Conservation (phyloP, 2,329 filamentous ascomycete genomes). For the Epichloe bromicola region DNA sequence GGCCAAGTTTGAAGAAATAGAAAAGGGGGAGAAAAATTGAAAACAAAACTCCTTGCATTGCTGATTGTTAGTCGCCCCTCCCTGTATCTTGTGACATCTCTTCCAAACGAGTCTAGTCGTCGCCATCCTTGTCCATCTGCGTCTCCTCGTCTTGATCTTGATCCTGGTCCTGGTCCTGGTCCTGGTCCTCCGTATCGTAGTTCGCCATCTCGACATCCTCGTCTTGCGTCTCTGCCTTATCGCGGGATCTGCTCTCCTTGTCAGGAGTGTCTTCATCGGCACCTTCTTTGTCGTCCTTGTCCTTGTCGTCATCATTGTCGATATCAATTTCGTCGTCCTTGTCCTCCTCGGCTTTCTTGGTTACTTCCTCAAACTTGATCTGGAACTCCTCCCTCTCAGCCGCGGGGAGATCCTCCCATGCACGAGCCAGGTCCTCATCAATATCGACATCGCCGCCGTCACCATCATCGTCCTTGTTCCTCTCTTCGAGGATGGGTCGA, state of each 20-base stretch:
- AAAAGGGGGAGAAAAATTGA: not conserved
- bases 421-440: conserved; percentile 41
- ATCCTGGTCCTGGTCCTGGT: conserved; percentile 2
- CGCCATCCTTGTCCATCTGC: conserved; percentile 21
- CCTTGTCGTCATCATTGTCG: not conserved
- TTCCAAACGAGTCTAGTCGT: conserved; percentile 4
- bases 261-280: conserved; percentile 9
- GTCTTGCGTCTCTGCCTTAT: conserved; percentile 25
- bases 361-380: conserved; percentile 17
- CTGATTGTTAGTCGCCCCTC: not conserved
- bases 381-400: conserved; percentile 37
- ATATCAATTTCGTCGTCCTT: conserved; percentile 14
- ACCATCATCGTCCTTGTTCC: conserved; percentile 26
- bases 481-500: conserved; percentile 29
- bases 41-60: conserved; percentile 2
- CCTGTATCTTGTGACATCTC: not conserved
- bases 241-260: conserved; percentile 10
- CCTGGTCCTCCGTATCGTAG: conserved; percentile 30
- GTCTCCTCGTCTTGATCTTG: conserved; percentile 13
- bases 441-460: conserved; percentile 22
- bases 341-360: conserved; percentile 16
- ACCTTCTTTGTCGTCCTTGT: conserved; percentile 5
- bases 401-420: conserved; percentile 41
- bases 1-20: not conserved
- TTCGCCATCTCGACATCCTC: conserved; percentile 38